Evolutionary conservation across 2,329 filamentous ascomycete genomes (phyloP), one percentile per base, ranked within the genome.

Genomic region (Penicillium sp.): DNA sequence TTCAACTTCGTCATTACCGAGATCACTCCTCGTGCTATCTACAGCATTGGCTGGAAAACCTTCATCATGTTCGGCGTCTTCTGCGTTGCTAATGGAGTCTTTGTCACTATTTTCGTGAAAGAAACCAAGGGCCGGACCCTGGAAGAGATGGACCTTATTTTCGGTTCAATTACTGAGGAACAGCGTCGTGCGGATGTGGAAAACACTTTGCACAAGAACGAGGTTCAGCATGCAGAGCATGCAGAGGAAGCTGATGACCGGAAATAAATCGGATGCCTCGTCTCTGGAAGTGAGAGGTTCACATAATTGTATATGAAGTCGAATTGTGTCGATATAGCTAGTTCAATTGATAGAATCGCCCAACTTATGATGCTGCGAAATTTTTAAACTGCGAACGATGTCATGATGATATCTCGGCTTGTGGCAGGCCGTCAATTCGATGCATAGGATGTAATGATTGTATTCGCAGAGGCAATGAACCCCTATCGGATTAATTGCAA

Each of bases 1-100:
- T 79, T 79, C 68, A 80, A 79, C 60, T 79, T 80, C 49, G 74
- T 78, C 19, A 73, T 80, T 53, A 79, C 78, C 0, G 72, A 80
- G 53, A 64, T 80, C 53, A 80, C 78, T 0, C 79, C 79, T 13
- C 70, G 70, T 19, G 77, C 78, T 30, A 72, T 81, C 44, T 74
- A 78, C 59, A 68, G 74, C 58, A 78, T 79, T 50, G 72, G 74
- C 51, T 77, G 76, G 75, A 67, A 66, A 6, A 79, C 77, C 0
- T 80, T 79, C 64, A 65, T 80, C 54, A 78, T 80, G 73, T 80
- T 81, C 57, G 78, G 72, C 19, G 69, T 76, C 37, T 79, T 79
- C 69, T 78, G 77, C 55, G 61, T 73, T 12, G 72, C 72, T n/a
- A 78, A 73, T 64, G 70, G 70, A 3, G n/a, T 73, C 9, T 79